Evolutionary conservation across 257 asterid genomes (phyloP), one percentile per base, ranked within the genome.

Genomic region (Solanum pimpinellifolium): DNA sequence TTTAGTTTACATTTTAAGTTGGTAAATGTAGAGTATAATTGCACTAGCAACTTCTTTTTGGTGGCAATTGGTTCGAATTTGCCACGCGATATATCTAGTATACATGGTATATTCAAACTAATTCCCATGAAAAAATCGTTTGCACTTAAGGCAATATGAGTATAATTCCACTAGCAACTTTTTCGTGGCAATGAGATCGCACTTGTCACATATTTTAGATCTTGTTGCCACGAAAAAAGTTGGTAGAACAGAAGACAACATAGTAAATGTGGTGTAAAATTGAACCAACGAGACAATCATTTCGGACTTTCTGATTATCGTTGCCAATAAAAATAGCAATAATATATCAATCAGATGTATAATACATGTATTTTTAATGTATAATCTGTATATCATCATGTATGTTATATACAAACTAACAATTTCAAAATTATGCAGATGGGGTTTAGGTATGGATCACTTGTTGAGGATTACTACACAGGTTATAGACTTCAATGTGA

Each of bases 371-470:
- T 39, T 4, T 56, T 83, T 27, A 27, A 66, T 68, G 37, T 68
- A 13, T 68, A 27, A 27, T 25, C 11, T 25, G 27, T 65, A 62
- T 11, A 13, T 16, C 0, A 52, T 15, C 59, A 49, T 52, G 59
- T 49, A 49, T 15, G 29, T 59, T 25, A 18, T 5, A 16, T 47
- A 33, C 35, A 33, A 33, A 33, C 75, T 70, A 70, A 70, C 44
- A 4, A 70, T 31, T 70, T 72, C 23, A 29, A 31, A n/a, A 25
- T 13, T 72, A 13, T 88, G 89, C 90, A 94, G 98, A 88, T 93
- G n/a, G 98, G 98, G 3, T 93, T 95, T 82, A 88, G 94, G 66
- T 95, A 95, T 85, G 98, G 98, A 11, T 93, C 98, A 1, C 81
- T 95, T 85, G 97, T 93, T 68, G 98, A 95, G 90, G 98, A 95